Base-by-base conservation (phyloP, 495 filamentous ascomycete genomes). In the Xanthoparmelia taractica region DNA sequence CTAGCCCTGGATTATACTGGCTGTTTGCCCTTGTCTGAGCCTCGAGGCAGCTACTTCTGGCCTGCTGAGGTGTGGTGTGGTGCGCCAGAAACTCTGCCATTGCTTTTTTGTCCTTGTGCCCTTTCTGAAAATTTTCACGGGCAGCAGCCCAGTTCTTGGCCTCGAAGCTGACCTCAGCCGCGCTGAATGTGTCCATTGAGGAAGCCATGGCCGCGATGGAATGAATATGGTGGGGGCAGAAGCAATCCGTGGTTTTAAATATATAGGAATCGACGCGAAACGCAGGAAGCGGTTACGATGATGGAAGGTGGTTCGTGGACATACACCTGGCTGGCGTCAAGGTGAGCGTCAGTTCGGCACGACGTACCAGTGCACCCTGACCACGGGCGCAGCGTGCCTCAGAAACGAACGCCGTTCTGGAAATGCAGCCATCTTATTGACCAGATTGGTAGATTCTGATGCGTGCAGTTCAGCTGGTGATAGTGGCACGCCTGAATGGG, bases 151-250 rank as follows among this genome's bases (percentile, higher is more conserved):
- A 58, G 11, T 58, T 58, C 34, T 13, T 8, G 13, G 56, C 56
- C 25, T 58, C 56, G 37, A 58, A 58, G 56, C 25, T 58, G 34
- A 58, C 34, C 34, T 58, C 56, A 25, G 33, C 56, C 37, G 38
- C 56, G 56, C 33, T 58, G 10, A 58, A 58, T 13, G 34, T 38
- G 11, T 58, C 56, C 56, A 58, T 58, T 17, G 56, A 37, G 23
- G 56, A 58, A 38, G 37, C n/a, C 56, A 58, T 58, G 20, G 1
- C 56, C 29, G 20, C 8, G 4, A 15, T 33, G 10, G 29, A 31
- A 15, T 33, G 13, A 10, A 20, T 6, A 54, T 15, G 6, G 50
- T 31, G 50, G 50, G n/a, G n/a, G n/a, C n/a, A n/a, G 33, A 54
- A 45, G 20, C 2, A 23, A 18, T 41, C 13, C 38, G 38, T 36